Percentiles rank a stretch among this genome's conserved stretches.
Evolutionary conservation across 768 basidiomycete genomes (phyloP).

Genomic region (Lactarius psammicola): DNA sequence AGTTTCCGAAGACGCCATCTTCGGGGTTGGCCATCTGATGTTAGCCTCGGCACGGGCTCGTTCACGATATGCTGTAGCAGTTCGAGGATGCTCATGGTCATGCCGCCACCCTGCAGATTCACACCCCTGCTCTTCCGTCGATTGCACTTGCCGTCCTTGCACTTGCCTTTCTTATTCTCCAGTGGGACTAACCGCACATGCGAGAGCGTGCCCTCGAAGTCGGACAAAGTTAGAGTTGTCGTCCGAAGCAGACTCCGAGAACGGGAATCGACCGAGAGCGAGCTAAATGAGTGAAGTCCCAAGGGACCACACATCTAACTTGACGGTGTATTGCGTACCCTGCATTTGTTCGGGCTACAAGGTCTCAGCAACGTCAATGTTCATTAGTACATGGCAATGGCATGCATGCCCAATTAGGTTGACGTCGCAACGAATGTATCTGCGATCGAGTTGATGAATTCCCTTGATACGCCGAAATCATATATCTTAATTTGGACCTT

Average conservation of each 20-base stretch:
- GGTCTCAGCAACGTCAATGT: slow-evolving; percentile 21
- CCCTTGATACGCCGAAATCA: slow-evolving; percentile 98
- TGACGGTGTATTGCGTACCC: slow-evolving; percentile 97
- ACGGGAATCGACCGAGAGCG: slow-evolving; percentile 95
- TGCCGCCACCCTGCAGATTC: slow-evolving; percentile 87
- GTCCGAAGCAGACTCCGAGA: slow-evolving; percentile 76
- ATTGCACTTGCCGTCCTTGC: slow-evolving; percentile 62
- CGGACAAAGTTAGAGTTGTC: slow-evolving; percentile 69
- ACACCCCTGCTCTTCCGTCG: slow-evolving; percentile 91
- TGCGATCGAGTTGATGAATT: slow-evolving; percentile 97
- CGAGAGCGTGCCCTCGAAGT: slow-evolving; percentile 78
- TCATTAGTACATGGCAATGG: slow-evolving; percentile 5
- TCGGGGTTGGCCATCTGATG: slow-evolving; percentile 69
- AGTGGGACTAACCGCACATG: slow-evolving; percentile 62
- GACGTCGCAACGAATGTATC: slow-evolving; percentile 99
- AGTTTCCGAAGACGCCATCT: slow-evolving; percentile 74
- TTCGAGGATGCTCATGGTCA: slow-evolving; percentile 98
- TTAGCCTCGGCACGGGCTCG: slow-evolving; percentile 90
- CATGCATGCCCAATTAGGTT: slow-evolving; percentile 97
- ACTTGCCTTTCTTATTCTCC: slow-evolving; percentile 37
- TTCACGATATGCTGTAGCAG: slow-evolving; percentile 97
- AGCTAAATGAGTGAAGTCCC: slow-evolving; percentile 97
- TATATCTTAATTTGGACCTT: slow-evolving; percentile 97
- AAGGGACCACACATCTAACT: slow-evolving; percentile 98
- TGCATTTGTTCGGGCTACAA: slow-evolving; percentile 96